Conservation (phyloP, 495 filamentous ascomycete genomes). For the Neohortaea acidophila region DNA sequence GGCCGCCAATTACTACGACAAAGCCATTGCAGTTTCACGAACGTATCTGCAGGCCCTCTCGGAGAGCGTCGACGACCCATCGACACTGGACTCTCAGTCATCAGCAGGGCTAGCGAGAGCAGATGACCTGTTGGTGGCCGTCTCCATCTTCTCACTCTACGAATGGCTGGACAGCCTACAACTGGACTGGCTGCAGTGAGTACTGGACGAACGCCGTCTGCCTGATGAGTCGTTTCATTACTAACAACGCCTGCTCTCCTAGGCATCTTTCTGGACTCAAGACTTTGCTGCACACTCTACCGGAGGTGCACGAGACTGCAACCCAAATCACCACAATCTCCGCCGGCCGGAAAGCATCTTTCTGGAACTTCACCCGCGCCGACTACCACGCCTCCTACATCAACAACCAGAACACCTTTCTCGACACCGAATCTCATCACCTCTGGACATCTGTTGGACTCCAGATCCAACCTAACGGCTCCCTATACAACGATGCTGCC, state of each 20-base stretch:
- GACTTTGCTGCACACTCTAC: constrained; percentile 8
- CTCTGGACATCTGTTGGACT: constrained; percentile 48
- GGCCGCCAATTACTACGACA: constrained; percentile 49
- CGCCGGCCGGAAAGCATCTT: constrained; percentile 39
- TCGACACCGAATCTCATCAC: constrained; percentile 43
- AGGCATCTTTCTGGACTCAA: constrained; percentile 15
- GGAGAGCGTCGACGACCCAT: constrained; percentile 1
- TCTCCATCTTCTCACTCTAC: constrained; percentile 48
- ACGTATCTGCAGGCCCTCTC: constrained; percentile 33
- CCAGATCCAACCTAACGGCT: constrained; percentile 36
- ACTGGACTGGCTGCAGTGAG: constrained; percentile 12
- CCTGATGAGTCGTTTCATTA: too few relatives aligned
- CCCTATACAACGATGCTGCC: constrained; percentile 29
- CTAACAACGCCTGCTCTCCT: too few relatives aligned
- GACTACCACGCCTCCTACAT: constrained; percentile 43
- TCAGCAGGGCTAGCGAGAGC: constrained; percentile 33
- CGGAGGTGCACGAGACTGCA: not conserved
- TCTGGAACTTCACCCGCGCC: constrained; percentile 53
- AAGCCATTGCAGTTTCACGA: constrained; percentile 44
- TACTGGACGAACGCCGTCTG: not conserved
- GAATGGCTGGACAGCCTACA: constrained; percentile 38
- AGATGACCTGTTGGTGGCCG: constrained; percentile 47
- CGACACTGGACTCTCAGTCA: constrained; percentile 19
- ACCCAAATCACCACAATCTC: constrained; percentile 2
- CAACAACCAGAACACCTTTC: constrained; percentile 42